Base-by-base conservation (phyloP, 1,284 basidiomycete genomes). In the Somion occarium region DNA sequence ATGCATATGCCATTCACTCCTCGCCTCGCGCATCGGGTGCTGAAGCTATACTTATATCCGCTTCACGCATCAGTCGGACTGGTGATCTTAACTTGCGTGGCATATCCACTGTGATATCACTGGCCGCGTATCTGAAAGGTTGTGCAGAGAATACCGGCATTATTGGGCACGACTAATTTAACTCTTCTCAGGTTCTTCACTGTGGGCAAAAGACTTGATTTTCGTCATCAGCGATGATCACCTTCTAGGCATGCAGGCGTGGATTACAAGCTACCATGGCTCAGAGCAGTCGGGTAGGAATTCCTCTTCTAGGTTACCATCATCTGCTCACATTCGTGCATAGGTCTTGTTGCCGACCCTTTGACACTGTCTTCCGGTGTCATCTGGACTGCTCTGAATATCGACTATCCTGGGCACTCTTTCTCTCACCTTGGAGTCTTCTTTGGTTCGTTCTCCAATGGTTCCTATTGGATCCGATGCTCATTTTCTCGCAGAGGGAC, bases 321-420 rank as follows among this genome's bases (percentile, higher is more conserved):
- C 22, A 37, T 27, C 50, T 19, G 25, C 48, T 46, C 23, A 53
- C 23, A 13, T 37, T 18, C 22, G 23, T 24, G 20, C 3, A 15
- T 41, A 92, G 91, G 88, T 62, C 70, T 93, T 4, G 57, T 72
- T n/a, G 77, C 79, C 0, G 82, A 90, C 44, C 71, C 75, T 3
- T 71, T 97, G 30, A 66, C 70, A 19, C 62, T 88, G 27, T 69
- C 79, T 1, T 90, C 90, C 2, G 89, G 88, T 1, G 86, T 93
- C 3, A 89, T 98, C 42, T 99, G 97, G 97, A 96, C 91, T 2
- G 93, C 92, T 4, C 71, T 99, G 34, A 91, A 91, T 59, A 82
- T 99, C 52, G 97, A 99, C 67, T 99, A 98, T 65, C 93, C 95
- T 1, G 89, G 91, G 1, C 96, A 99, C 68, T 98, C 94, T 0